Base-by-base conservation (phyloP, 345 rosid species). In the Eucalyptus marginata region DNA sequence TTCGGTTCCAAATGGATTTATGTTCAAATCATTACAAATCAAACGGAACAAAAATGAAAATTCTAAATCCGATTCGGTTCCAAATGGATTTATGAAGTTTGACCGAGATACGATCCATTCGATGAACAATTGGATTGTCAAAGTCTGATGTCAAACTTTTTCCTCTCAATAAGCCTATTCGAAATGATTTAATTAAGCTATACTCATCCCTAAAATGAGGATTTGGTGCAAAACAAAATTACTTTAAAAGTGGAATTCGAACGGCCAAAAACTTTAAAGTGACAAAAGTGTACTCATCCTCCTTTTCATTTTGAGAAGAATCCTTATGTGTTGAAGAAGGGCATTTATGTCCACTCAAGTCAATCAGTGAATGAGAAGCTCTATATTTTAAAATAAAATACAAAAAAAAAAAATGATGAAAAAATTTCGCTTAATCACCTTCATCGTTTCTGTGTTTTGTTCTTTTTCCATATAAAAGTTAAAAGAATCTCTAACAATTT, bases 1-100 rank as follows among this genome's bases (percentile, higher is more conserved):
- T n/a, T 64, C 3, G 0, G 2, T 7, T 64, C n/a, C n/a, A n/a
- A n/a, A n/a, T n/a, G n/a, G n/a, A n/a, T n/a, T n/a, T n/a, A n/a
- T n/a, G n/a, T 11, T 76, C 47, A 11, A 20, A 36, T 36, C 40
- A 36, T 36, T 36, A 36, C 43, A 10, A 36, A 40, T 12, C 14
- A 11, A 76, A 76, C 1, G 1, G 7, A 76, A 40, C 10, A 76
- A 0, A 76, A 2, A 76, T 3, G 2, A 6, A 40, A 76, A 2
- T 76, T 40, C 2, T 40, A 36, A 4, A 25, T 31, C 10, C 10
- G 4, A 16, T n/a, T 64, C 3, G 0, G 0, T 7, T 66, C 15
- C 1, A 4, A 4, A 1, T 10, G 4, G 29, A 29, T 10, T 20
- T 40, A 20, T 7, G 3, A 20, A 76, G 29, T 40, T 76, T 20